A percentile compares a stretch with the other conserved stretches of the same genome.
phyloP scores from a whole-genome alignment of 495 filamentous ascomycete species.

The Achaetomiella virescens region DNA sequence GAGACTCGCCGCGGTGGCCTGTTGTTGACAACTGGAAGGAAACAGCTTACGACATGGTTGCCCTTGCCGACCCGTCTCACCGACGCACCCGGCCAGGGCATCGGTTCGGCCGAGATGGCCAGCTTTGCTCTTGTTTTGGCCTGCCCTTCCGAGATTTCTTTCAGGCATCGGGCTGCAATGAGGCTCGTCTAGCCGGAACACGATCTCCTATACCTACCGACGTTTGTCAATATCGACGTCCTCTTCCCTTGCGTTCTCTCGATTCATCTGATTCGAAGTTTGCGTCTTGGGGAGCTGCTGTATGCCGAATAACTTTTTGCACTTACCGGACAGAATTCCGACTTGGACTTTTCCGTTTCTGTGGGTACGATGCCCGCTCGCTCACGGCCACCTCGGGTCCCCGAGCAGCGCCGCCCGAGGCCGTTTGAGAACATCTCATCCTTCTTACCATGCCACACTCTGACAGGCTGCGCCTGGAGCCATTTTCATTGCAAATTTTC shows the following conservation, averaged over 20 bases:
- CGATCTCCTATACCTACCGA: no score
- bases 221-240: no score
- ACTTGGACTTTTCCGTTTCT: not conserved
- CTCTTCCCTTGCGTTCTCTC: no score
- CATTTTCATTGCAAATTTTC: not conserved
- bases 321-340: not conserved
- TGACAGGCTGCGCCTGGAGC: not conserved
- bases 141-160: no score
- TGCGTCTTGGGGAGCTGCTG: no score
- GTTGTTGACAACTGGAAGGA: not conserved
- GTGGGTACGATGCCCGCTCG: conserved; percentile 3
- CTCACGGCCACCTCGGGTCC: not conserved
- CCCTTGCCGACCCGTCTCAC: not conserved
- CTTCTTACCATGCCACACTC: conserved; percentile 1
- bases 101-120: no score
- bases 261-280: no score
- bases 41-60: not conserved
- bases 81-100: not conserved
- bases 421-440: not conserved
- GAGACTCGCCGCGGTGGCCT: not conserved
- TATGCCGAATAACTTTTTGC: not conserved
- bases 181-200: no score
- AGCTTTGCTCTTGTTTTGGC: not conserved
- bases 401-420: conserved; percentile 1
- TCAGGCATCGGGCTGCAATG: no score